phyloP scores from a whole-genome alignment of 805 yeast genomes.

The Candida adriatica region DNA sequence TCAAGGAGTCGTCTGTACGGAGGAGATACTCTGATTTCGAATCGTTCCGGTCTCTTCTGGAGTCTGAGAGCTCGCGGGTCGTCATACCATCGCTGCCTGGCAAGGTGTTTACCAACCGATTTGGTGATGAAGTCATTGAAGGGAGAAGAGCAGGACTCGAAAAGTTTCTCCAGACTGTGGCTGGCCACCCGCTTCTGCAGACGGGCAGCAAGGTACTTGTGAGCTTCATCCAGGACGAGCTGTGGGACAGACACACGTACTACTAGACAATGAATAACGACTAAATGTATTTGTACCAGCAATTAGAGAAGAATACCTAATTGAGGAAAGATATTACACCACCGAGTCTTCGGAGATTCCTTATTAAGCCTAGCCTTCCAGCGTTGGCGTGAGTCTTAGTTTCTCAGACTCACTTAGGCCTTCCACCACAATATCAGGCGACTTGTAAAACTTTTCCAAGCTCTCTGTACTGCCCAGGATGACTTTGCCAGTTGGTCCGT shows the following conservation, averaged over 20 bases:
- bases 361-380: no score
- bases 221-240: constrained; percentile 82
- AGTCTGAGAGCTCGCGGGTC: constrained; percentile 71
- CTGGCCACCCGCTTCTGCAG: constrained; percentile 90
- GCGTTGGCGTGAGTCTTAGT: no score
- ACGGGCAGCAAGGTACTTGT: constrained; percentile 74
- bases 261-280: no score
- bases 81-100: constrained; percentile 87
- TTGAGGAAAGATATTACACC: no score
- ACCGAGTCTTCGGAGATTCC: no score
- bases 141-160: constrained; percentile 79
- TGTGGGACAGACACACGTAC: constrained; percentile 45
- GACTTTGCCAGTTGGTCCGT: no score
- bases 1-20: constrained; percentile 59
- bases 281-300: no score
- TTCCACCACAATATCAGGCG: no score
- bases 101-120: constrained; percentile 62
- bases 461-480: no score
- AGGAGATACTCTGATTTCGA: constrained; percentile 91
- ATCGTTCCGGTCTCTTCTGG: constrained; percentile 63
- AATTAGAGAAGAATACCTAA: no score
- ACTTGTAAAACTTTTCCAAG: no score
- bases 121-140: constrained; percentile 77
- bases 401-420: no score
- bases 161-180: constrained; percentile 68